These are phyloP conservation scores for Aurinia saxatilis DNA, from an alignment of 345 rosid species.

Conservation along the genomic window DNA sequence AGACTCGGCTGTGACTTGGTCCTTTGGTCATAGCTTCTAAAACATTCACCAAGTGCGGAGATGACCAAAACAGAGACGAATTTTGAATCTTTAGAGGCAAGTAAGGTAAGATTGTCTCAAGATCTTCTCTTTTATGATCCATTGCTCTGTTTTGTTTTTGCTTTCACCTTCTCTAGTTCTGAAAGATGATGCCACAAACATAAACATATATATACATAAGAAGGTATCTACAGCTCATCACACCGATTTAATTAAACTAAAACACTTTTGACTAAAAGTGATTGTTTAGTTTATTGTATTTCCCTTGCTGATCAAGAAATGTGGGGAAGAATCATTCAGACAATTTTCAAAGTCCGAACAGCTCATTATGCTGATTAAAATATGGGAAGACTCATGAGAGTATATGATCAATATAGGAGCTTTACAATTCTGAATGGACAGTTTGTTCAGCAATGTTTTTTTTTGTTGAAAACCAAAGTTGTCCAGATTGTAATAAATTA, in stretches of 20 bases:
- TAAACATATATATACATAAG: not conserved
- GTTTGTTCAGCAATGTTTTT: no score
- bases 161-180: not conserved
- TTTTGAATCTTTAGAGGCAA: constrained; percentile 42
- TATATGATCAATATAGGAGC: not conserved
- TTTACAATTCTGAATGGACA: no score
- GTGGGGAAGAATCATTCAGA: not conserved
- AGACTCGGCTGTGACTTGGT: constrained; percentile 47
- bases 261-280: not conserved
- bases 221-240: not conserved
- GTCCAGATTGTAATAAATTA: no score
- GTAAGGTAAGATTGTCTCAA: constrained; percentile 44
- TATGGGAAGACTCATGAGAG: no score
- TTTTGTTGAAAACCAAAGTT: no score
- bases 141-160: constrained; percentile 11
- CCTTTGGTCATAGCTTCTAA: constrained; percentile 53
- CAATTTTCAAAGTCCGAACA: not conserved
- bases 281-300: not conserved
- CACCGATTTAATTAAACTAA: not conserved
- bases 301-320: constrained; percentile 14
- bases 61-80: constrained; percentile 53
- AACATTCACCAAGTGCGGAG: constrained; percentile 40
- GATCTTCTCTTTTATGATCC: constrained; percentile 54
- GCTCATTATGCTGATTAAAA: not conserved
- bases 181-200: not conserved